Conservation (phyloP, 441 rosid genomes). For the Mallotus repandus region DNA sequence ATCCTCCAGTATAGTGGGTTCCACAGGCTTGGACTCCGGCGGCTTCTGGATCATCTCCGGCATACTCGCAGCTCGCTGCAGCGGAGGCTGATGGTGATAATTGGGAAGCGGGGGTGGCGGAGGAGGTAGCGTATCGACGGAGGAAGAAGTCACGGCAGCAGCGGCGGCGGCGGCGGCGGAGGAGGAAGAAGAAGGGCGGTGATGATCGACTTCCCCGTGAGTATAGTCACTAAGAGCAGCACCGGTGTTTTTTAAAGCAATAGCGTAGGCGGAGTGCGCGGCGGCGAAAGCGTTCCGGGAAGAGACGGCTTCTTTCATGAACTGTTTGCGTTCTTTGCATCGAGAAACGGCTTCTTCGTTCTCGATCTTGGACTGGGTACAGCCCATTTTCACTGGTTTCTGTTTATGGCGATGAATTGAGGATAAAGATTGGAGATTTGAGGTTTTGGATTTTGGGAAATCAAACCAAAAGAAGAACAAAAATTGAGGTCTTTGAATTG, state of each 20-base stretch:
- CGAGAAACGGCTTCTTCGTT: conserved; percentile 82
- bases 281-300: conserved; percentile 90
- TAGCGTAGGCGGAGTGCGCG: conserved; percentile 74
- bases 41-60: conserved; percentile 61
- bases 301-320: conserved; percentile 69
- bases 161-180: conserved; percentile 38
- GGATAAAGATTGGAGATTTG: neutral
- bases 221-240: conserved; percentile 85
- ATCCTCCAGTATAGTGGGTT: conserved; percentile 52
- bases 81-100: conserved; percentile 18
- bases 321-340: conserved; percentile 66
- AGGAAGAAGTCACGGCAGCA: conserved; percentile 18
- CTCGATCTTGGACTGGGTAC: conserved; percentile 88
- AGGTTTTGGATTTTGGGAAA: neutral
- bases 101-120: conserved; percentile 52
- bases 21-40: conserved; percentile 34
- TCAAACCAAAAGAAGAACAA: no score
- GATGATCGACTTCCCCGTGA: conserved; percentile 49
- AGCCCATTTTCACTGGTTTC: conserved; percentile 51
- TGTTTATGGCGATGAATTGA: no score
- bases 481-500: neutral
- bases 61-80: conserved; percentile 75
- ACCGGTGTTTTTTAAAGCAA: conserved; percentile 80
- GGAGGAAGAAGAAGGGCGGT: neutral
- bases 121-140: conserved; percentile 19